Percentiles rank a stretch among this genome's conserved stretches.
phyloP scores from a whole-genome alignment of 2,329 filamentous ascomycete species.

The Periconia sp. region DNA sequence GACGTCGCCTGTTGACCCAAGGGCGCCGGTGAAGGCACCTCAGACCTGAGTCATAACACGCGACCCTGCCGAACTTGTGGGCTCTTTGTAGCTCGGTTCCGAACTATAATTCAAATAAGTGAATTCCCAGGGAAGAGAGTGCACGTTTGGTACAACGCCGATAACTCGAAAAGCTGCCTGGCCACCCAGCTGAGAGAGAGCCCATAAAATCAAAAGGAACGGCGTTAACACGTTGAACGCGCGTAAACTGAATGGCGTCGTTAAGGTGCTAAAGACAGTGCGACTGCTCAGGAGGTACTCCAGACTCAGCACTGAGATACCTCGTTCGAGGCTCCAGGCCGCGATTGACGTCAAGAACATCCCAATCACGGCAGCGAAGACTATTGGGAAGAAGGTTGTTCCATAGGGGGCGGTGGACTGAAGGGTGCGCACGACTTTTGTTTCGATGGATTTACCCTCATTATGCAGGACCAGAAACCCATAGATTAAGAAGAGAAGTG shows the following conservation, averaged over 20 bases:
- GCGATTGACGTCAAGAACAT: conserved; percentile 14
- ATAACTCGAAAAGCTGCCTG: not conserved
- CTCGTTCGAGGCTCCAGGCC: not conserved
- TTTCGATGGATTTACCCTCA: not conserved
- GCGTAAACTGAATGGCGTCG: not conserved
- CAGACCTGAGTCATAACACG: too few species aligned
- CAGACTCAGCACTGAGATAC: conserved; percentile 1
- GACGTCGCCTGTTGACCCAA: too few species aligned
- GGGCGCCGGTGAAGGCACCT: too few species aligned
- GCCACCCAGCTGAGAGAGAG: conserved; percentile 1
- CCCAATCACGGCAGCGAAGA: conserved; percentile 23
- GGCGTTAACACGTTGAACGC: not conserved
- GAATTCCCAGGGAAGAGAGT: not conserved
- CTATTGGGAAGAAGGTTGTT: conserved; percentile 20
- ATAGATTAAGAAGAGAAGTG: not conserved
- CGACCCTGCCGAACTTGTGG: not conserved
- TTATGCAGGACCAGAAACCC: not conserved
- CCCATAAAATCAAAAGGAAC: not conserved
- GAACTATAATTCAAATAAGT: not conserved
- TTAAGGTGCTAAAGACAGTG: not conserved
- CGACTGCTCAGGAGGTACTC: conserved; percentile 1
- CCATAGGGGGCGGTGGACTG: conserved; percentile 3
- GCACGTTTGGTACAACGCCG: not conserved
- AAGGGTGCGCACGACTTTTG: not conserved
- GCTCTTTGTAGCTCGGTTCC: not conserved